Evolutionary conservation across 2,329 filamentous ascomycete species (phyloP), one percentile per base, ranked within the genome.

Genomic region (Paecilomyces sp.): DNA sequence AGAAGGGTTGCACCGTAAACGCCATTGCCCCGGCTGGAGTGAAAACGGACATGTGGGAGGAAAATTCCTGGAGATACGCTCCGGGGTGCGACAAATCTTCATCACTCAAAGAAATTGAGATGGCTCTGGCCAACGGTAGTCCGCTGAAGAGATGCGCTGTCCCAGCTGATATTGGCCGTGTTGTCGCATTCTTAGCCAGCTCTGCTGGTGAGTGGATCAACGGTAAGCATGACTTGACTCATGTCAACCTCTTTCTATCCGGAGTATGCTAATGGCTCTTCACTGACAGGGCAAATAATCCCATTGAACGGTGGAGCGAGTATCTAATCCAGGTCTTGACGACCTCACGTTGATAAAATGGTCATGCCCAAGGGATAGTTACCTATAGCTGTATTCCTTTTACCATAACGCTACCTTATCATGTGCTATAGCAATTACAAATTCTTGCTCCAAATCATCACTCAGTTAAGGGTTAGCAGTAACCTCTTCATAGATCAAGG

Each of bases 1-100:
- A 87, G 77, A 82, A 85, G 68, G 83, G 84, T 59, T 86, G 88
- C 64, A 71, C 68, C 0, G 85, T 88, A 72, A 88, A 88, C 68
- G 84, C 83, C 53, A 80, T 88, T 33, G 86, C 86, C 0, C 86
- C 86, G 0, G 86, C 86, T 59, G 86, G 85, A 13, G 86, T 87
- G 73, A 87, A 86, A 77, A 86, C 82, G 52, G 89, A 91, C 73
- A 91, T 91, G 88, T 91, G 88, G 77, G 81, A 86, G 62, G 82
- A 85, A 74, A 88, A 88, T 73, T 82, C 85, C 25, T 87, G 85
- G 84, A 83, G 85, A 70, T 87, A 87, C 72, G 83, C 83, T 22
- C 84, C 84, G 12, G 82, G 82, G 61, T 82, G 34, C 12, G 34
- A 41, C 1, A 41, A 15, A n/a, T 41, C 34, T n/a, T 41, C 34